A percentile compares a stretch with the other conserved stretches of the same genome.
Evolutionary conservation across 1,139 yeast genomes (phyloP).

Genomic region (Wickerhamomyces sp.): DNA sequence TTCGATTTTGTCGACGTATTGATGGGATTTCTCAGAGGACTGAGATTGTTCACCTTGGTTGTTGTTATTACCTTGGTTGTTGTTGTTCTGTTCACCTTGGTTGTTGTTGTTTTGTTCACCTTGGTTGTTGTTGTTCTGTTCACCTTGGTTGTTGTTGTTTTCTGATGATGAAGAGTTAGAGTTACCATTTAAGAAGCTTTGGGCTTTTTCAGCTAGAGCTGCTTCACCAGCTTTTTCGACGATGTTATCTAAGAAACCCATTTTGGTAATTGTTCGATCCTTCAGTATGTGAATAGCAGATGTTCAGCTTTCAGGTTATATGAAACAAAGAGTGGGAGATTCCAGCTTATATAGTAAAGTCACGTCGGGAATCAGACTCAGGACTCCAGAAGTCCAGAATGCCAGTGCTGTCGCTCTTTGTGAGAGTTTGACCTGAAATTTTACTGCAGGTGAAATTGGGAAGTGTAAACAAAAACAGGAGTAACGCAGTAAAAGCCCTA

Average conservation of each 20-base stretch:
- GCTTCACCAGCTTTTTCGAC: slow-evolving; percentile 13
- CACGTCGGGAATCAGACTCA: no score
- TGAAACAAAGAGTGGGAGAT: no score
- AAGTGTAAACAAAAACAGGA: no score
- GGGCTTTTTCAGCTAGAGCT: slow-evolving; percentile 8
- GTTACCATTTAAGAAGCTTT: slow-evolving; percentile 11
- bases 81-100: not conserved
- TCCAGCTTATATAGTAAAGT: no score
- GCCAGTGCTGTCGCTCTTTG: no score
- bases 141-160: slow-evolving; percentile 1
- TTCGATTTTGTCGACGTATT: slow-evolving; percentile 20
- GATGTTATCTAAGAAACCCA: slow-evolving; percentile 19
- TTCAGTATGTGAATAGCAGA: no score
- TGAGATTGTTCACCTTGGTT: not conserved
- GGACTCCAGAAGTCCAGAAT: no score
- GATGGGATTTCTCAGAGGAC: not conserved
- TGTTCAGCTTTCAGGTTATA: no score
- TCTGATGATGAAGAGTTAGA: slow-evolving; percentile 1
- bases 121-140: slow-evolving; percentile 1
- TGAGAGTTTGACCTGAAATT: no score
- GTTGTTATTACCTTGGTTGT: not conserved
- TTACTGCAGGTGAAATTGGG: no score
- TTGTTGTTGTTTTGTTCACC: not conserved
- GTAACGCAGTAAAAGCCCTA: no score
- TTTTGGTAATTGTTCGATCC: slow-evolving; percentile 1